Percentiles rank a stretch among this genome's conserved stretches.
Conservation (phyloP, 2,329 filamentous ascomycete species). For the Calycina marina region DNA sequence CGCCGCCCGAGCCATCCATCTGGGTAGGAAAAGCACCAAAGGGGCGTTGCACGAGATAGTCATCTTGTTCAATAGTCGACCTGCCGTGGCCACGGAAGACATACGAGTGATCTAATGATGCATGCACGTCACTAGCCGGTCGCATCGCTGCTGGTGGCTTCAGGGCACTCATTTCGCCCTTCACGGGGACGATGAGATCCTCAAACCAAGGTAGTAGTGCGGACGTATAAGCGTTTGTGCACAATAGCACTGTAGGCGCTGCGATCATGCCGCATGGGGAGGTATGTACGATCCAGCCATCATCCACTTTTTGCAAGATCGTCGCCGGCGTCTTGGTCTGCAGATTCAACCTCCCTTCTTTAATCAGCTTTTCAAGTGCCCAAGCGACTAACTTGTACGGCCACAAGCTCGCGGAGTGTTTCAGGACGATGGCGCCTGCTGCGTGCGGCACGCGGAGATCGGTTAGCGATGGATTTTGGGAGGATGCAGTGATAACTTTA, state of each 20-base stretch:
- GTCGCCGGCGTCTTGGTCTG: slow-evolving; percentile 59
- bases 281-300: slow-evolving; percentile 49
- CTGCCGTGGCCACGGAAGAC: slow-evolving; percentile 39
- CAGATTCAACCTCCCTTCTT: slow-evolving; percentile 41
- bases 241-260: slow-evolving; percentile 53
- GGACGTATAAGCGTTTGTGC: slow-evolving; percentile 76
- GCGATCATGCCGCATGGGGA: slow-evolving; percentile 50
- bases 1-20: slow-evolving; percentile 25
- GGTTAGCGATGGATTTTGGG: slow-evolving; percentile 26
- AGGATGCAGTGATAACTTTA: slow-evolving; percentile 22
- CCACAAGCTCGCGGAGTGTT: slow-evolving; percentile 55
- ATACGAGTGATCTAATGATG: slow-evolving; percentile 27
- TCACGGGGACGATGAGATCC: slow-evolving; percentile 60
- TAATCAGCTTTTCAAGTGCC: slow-evolving; percentile 38
- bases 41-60: slow-evolving; percentile 62
- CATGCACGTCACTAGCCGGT: slow-evolving; percentile 4
- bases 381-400: slow-evolving; percentile 73
- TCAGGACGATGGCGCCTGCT: slow-evolving; percentile 48
- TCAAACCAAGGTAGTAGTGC: slow-evolving; percentile 54
- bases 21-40: slow-evolving; percentile 25
- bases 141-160: slow-evolving; percentile 33
- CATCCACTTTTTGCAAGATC: slow-evolving; percentile 26
- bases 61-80: slow-evolving; percentile 37
- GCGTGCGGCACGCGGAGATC: slow-evolving; percentile 40
- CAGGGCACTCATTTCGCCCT: slow-evolving; percentile 59